These are phyloP conservation scores for Saxophila tyrrhenica DNA, from an alignment of 495 filamentous ascomycete genomes.

Conservation along the genomic window DNA sequence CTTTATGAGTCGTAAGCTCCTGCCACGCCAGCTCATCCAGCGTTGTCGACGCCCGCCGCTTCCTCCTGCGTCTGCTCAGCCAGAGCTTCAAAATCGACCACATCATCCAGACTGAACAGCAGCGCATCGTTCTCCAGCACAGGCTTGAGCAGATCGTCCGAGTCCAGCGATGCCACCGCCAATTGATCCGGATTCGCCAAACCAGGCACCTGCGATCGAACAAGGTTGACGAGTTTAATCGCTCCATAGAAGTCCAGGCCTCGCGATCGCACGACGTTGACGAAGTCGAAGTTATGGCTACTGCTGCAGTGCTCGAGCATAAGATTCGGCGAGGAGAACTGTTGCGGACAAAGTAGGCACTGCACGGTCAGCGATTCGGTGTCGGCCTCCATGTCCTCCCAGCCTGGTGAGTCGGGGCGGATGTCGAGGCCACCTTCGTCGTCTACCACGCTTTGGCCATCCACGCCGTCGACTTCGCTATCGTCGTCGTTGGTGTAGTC, in stretches of 20 bases:
- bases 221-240: constrained; percentile 79
- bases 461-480: constrained; percentile 2
- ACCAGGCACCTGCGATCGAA: constrained; percentile 47
- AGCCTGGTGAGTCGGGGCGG: constrained; percentile 34
- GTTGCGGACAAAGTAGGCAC: constrained; percentile 58
- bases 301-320: constrained; percentile 67
- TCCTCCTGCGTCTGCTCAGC: neutral
- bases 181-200: constrained; percentile 26
- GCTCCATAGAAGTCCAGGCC: constrained; percentile 73
- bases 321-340: constrained; percentile 50
- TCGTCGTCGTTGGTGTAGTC: neutral
- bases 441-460: neutral
- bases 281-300: constrained; percentile 63
- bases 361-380: constrained; percentile 44
- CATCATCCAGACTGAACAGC: constrained; percentile 70
- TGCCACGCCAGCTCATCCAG: too few species aligned
- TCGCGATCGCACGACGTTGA: constrained; percentile 50
- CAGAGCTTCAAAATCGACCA: constrained; percentile 27
- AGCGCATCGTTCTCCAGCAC: constrained; percentile 84
- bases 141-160: constrained; percentile 70
- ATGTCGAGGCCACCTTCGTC: constrained; percentile 5
- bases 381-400: constrained; percentile 70
- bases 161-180: constrained; percentile 47
- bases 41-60: too few species aligned
- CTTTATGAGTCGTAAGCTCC: too few species aligned